Conservation (phyloP, 2,329 filamentous ascomycete genomes). For the Talaromyces atroroseus region DNA sequence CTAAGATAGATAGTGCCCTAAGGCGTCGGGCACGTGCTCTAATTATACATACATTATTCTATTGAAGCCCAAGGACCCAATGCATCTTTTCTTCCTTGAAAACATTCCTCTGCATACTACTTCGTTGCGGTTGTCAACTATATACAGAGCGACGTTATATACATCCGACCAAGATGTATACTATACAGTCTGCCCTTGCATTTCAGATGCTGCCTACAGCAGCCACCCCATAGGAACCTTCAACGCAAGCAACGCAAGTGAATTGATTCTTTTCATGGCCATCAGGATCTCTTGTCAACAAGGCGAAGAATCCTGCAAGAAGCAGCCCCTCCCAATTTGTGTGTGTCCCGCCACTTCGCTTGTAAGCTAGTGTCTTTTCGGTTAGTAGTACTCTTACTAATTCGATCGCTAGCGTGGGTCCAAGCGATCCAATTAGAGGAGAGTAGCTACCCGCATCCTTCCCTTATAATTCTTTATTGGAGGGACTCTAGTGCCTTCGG, state of each 20-base stretch:
- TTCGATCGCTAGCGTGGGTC: not conserved
- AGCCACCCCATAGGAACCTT: not conserved
- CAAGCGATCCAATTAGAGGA: not conserved
- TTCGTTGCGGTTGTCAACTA: not conserved
- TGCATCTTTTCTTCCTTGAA: not conserved
- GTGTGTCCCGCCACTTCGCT: not conserved
- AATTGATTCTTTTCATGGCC: not conserved
- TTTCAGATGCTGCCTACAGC: not conserved
- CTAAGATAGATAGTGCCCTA: too few species aligned
- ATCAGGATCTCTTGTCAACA: too few species aligned
- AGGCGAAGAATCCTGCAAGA: not conserved
- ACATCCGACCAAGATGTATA: not conserved
- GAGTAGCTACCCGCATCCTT: not conserved
- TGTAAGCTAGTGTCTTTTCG: not conserved
- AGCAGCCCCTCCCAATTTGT: not conserved
- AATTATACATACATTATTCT: not conserved
- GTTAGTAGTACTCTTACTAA: not conserved
- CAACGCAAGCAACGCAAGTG: not conserved
- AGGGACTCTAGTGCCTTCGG: slow-evolving; percentile 19
- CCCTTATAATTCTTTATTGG: not conserved
- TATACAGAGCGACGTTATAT: not conserved
- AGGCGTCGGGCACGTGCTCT: too few species aligned
- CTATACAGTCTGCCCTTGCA: not conserved
- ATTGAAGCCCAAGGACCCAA: too few species aligned
- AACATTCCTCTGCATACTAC: not conserved